phyloP scores from a whole-genome alignment of 108 stramenopile species.

The Skeletonema costatum region DNA sequence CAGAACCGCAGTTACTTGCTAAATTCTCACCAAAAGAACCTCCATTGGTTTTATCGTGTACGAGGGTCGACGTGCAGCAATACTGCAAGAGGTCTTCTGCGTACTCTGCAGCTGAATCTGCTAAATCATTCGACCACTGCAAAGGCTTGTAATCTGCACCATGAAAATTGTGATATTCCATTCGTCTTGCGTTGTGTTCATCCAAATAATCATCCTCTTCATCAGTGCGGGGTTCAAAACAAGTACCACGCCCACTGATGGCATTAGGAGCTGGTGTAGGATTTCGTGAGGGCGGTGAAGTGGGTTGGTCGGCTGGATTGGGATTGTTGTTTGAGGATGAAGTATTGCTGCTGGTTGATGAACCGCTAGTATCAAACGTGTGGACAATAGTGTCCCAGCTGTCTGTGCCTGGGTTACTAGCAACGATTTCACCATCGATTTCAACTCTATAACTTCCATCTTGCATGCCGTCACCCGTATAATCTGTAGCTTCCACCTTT shows the following conservation, averaged over 20 bases:
- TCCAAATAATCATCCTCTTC: conserved; percentile 9
- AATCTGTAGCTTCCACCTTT: not conserved
- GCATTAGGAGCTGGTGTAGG: not conserved
- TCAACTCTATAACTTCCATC: not conserved
- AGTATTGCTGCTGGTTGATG: not conserved
- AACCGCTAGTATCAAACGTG: not conserved
- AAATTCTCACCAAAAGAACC: conserved; percentile 27
- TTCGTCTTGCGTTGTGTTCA: conserved; percentile 15
- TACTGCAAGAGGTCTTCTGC: conserved; percentile 16
- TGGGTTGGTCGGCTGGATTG: not conserved
- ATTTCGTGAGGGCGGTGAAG: not conserved
- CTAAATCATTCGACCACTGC: conserved; percentile 24
- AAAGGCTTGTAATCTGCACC: conserved; percentile 9
- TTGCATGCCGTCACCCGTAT: not conserved
- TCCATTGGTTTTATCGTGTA: not conserved
- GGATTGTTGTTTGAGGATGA: not conserved
- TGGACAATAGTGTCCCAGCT: not conserved
- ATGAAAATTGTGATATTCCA: conserved; percentile 13
- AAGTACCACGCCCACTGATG: not conserved
- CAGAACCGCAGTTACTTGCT: conserved; percentile 21
- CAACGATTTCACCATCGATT: not conserved
- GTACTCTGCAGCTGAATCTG: not conserved
- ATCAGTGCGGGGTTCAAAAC: not conserved
- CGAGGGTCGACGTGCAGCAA: not conserved
- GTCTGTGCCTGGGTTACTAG: not conserved